Conservation (phyloP, 23 red algal species). For the Pyropia haitanensis region DNA sequence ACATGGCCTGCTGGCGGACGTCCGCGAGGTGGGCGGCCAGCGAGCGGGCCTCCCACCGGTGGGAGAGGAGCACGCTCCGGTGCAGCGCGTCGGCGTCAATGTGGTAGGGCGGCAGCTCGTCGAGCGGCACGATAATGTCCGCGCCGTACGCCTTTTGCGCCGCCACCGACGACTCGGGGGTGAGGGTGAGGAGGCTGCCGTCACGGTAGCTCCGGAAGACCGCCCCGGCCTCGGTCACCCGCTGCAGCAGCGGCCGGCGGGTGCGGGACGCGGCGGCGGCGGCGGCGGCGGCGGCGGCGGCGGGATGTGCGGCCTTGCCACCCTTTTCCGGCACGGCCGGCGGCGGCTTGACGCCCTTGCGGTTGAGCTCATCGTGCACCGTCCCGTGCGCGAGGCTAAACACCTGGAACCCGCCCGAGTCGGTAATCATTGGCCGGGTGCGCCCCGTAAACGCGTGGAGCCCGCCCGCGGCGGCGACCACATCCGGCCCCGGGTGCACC, state of each 20-base stretch:
- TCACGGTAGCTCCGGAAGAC: conserved; percentile 87
- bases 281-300: background rate
- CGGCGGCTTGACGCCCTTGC: conserved; percentile 45
- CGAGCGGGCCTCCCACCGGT: conserved; percentile 94
- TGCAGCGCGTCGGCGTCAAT: conserved; percentile 60
- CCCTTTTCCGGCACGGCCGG: background rate
- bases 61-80: conserved; percentile 69
- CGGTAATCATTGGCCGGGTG: conserved; percentile 77
- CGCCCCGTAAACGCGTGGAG: conserved; percentile 84
- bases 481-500: conserved; percentile 81
- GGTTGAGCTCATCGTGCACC: conserved; percentile 93
- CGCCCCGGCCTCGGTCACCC: conserved; percentile 74
- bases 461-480: conserved; percentile 79
- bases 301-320: background rate
- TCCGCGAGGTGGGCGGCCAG: conserved; percentile 75
- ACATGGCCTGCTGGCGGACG: conserved; percentile 91
- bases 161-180: conserved; percentile 80
- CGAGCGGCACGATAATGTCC: conserved; percentile 96
- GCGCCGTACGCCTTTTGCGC: conserved; percentile 80
- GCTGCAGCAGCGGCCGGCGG: conserved; percentile 18
- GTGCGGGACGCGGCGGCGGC: background rate
- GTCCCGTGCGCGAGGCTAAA: conserved; percentile 86
- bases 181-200: conserved; percentile 55
- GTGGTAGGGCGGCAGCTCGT: conserved; percentile 98
- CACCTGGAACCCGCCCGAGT: conserved; percentile 97